Conservation (phyloP, 805 yeast genomes). For the Kazachstania psychrophila region DNA sequence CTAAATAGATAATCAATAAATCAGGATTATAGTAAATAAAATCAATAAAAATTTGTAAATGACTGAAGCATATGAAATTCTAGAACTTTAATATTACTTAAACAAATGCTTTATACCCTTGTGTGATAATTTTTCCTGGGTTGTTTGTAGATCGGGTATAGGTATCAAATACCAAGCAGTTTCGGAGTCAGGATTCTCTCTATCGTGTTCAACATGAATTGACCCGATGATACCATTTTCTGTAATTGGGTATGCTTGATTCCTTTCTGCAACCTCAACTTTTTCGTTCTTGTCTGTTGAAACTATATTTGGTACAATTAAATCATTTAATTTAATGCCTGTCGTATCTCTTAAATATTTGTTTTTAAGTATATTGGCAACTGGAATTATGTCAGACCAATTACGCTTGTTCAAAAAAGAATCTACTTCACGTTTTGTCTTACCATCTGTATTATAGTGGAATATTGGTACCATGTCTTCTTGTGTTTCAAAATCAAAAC, state of each 20-base stretch:
- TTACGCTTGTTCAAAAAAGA: conserved; percentile 56
- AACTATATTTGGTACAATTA: conserved; percentile 25
- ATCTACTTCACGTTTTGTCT: conserved; percentile 37
- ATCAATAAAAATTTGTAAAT: no score
- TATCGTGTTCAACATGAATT: conserved; percentile 63
- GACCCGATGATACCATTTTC: conserved; percentile 55
- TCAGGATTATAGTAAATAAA: no score
- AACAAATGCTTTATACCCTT: conserved; percentile 23
- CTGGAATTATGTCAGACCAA: conserved; percentile 60
- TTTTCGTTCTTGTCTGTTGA: conserved; percentile 6
- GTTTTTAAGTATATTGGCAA: conserved; percentile 31
- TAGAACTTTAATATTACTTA: no score
- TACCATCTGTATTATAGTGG: conserved; percentile 43
- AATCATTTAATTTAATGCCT: conserved; percentile 9
- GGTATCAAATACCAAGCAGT: conserved; percentile 60
- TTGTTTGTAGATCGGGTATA: conserved; percentile 49
- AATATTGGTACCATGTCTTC: conserved; percentile 81
- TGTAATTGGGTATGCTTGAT: conserved; percentile 52
- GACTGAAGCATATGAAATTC: no score
- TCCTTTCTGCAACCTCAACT: conserved; percentile 29
- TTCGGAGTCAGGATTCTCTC: conserved; percentile 36
- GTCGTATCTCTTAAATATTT: conserved; percentile 9
- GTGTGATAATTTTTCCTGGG: conserved; percentile 17
- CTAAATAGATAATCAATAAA: neutral
- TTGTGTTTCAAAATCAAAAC: conserved; percentile 51